phyloP scores from a whole-genome alignment of 306 rosid species.

The Gillenia trifoliata region DNA sequence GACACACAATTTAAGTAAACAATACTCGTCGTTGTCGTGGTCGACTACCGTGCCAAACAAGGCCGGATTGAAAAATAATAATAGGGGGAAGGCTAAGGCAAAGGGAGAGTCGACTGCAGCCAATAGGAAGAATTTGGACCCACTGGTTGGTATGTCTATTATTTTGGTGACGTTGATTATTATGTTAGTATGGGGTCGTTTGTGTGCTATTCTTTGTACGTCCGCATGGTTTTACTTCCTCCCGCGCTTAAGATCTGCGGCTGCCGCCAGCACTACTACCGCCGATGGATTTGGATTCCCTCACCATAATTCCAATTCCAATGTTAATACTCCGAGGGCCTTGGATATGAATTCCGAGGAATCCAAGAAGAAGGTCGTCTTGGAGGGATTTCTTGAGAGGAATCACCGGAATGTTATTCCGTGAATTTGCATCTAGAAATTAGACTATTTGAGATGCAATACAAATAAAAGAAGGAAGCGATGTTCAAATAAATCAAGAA shows the following conservation, averaged over 20 bases:
- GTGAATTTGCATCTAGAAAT: not conserved
- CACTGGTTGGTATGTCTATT: slow-evolving; percentile 46
- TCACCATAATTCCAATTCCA: not conserved
- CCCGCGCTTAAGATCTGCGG: slow-evolving; percentile 26
- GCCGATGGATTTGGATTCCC: not conserved
- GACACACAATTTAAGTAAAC: not conserved
- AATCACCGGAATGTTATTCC: slow-evolving; percentile 7
- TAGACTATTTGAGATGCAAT: not conserved
- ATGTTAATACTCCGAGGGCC: not conserved
- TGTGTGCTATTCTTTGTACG: slow-evolving; percentile 64
- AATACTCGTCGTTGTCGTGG: not conserved
- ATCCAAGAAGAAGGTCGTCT: slow-evolving; percentile 34
- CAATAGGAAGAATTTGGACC: slow-evolving; percentile 6
- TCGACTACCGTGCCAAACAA: not conserved
- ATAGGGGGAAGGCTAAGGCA: not conserved
- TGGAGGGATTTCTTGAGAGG: slow-evolving; percentile 35
- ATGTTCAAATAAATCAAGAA: not conserved
- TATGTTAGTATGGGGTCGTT: slow-evolving; percentile 57
- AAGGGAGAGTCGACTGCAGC: not conserved
- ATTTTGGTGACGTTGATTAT: slow-evolving; percentile 47
- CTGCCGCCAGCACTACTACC: not conserved
- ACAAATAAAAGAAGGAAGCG: not conserved
- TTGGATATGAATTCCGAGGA: slow-evolving; percentile 21
- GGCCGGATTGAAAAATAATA: not conserved
- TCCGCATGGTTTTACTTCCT: slow-evolving; percentile 56